A percentile compares a stretch with the other conserved stretches of the same genome.
phyloP scores from a whole-genome alignment of 164 flowering plant genomes.

The Saururus chinensis region DNA sequence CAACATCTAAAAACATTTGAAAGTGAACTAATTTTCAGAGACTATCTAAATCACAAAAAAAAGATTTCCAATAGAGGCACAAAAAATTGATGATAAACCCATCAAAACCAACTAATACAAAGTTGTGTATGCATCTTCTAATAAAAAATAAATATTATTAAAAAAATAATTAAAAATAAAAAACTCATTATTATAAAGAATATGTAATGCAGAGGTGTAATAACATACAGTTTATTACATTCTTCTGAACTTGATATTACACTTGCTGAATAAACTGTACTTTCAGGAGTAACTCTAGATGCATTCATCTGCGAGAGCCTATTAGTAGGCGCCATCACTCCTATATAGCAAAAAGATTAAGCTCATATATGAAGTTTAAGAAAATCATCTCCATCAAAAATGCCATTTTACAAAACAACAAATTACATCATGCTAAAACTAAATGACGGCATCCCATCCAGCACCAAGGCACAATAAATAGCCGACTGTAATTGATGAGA shows the following conservation, averaged over 20 bases:
- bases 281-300: constrained; percentile 31
- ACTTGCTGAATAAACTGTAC: constrained; percentile 19
- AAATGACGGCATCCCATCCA: no score
- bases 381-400: not conserved
- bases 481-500: no score
- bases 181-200: no score
- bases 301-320: constrained; percentile 23
- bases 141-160: not conserved
- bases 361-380: not conserved
- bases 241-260: constrained; percentile 32
- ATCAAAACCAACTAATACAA: no score
- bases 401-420: not conserved
- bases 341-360: constrained; percentile 14
- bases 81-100: no score
- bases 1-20: no score
- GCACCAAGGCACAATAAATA: no score
- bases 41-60: not conserved
- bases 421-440: no score
- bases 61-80: not conserved
- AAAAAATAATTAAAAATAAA: constrained; percentile 5
- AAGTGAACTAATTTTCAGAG: no score
- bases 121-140: no score
- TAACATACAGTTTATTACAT: constrained; percentile 46
- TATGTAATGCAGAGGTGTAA: not conserved
- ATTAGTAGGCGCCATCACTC: constrained; percentile 22